phyloP scores from a whole-genome alignment of 208 protist species.

The Leishmania aethiopica region DNA sequence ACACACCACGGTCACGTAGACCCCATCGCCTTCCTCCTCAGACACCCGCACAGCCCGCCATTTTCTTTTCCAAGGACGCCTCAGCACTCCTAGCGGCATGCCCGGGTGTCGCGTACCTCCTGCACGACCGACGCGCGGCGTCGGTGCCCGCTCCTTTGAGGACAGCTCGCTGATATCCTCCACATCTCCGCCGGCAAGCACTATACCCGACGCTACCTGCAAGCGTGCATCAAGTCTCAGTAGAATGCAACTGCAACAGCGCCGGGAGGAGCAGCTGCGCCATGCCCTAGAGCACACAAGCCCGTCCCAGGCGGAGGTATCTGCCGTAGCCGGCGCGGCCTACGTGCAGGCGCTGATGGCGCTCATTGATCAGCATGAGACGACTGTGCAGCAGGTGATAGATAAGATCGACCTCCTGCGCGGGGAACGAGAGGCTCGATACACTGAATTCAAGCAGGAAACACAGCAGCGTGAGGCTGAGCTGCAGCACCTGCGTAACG shows the following conservation, averaged over 20 bases:
- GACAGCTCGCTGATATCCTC: slow-evolving; percentile 5
- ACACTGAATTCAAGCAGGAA: slow-evolving; percentile 28
- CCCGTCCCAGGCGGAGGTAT: slow-evolving; percentile 29
- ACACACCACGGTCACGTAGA: background rate
- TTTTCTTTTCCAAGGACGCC: background rate
- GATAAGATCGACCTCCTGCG: slow-evolving; percentile 13
- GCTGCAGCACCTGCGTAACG: slow-evolving; percentile 43
- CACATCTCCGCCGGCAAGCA: slow-evolving; percentile 18
- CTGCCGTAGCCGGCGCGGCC: slow-evolving; percentile 28
- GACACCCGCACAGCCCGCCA: background rate
- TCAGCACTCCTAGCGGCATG: background rate
- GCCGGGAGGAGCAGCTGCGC: slow-evolving; percentile 25
- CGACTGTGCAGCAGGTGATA: slow-evolving; percentile 14
- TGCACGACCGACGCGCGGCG: background rate
- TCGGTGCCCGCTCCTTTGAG: background rate
- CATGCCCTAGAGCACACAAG: slow-evolving; percentile 14
- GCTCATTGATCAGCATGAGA: slow-evolving; percentile 27
- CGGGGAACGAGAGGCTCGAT: slow-evolving; percentile 17
- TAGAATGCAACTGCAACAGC: background rate
- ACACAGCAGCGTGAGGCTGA: slow-evolving; percentile 36
- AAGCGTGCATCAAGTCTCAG: slow-evolving; percentile 5
- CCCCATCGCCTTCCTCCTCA: background rate
- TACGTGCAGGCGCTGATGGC: slow-evolving; percentile 39
- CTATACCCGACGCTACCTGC: slow-evolving; percentile 4
- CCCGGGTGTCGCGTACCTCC: background rate